Evolutionary conservation across 352 stramenopile species (phyloP), one percentile per base, ranked within the genome.

Genomic region (Pythium coloratum): DNA sequence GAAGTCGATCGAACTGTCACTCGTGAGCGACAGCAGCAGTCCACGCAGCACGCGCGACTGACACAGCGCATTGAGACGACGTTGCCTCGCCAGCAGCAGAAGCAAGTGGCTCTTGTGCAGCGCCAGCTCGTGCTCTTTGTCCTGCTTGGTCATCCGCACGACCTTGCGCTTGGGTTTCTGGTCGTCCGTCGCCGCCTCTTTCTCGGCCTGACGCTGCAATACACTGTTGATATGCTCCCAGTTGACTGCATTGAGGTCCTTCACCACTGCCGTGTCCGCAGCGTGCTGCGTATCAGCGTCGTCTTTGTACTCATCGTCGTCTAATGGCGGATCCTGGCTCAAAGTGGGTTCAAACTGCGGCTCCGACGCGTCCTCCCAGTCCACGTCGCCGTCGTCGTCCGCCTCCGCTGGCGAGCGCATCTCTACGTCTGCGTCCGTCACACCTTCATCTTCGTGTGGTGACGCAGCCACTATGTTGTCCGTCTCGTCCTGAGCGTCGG

Each of bases 41-140:
- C 77, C 82, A 33, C 70, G 76, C 18, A 93, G 60, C 53, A 91
- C 51, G 20, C 72, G 59, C 6, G 76, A 82, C 51, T 72, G 67
- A 44, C 69, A 80, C 12, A 89, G 49, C 53, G 56, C 40, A 30
- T 81, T 84, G 72, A 82, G 80, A 34, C 86, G 75, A 47, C 80
- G 60, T 32, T 83, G 78, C 33, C 64, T 73, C 14, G 78, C 74
- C 46, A 95, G 34, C 13, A 89, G 69, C 59, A 92, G 58, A 51
- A 95, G 68, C 57, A 95, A 60, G 62, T 95, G 87, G 38, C 72
- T 80, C 66, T 92, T 77, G 67, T 93, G 83, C 33, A 92, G 71
- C 33, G 76, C 73, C 40, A 83, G 69, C 64, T 90, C 80, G 59
- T 78, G 76, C 59, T 75, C 58, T 57, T 91, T 92, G 59, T 94